Base-by-base conservation (phyloP, 768 basidiomycete species). In the Termitomyces sp. region DNA sequence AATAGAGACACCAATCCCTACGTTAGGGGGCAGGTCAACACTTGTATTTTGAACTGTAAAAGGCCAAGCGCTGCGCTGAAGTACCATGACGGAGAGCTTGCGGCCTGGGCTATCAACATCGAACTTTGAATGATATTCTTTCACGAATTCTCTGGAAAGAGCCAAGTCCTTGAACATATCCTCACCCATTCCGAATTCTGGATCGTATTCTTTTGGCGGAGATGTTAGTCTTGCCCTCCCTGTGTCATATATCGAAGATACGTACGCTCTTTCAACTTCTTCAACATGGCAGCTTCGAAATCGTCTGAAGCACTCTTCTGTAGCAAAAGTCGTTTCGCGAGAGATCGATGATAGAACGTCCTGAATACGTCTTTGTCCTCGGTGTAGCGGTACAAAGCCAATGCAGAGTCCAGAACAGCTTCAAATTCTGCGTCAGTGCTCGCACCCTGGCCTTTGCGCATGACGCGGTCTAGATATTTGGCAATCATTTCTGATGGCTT, bases 401-500 rank as follows among this genome's bases (percentile, higher is more conserved):
- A 75, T 4, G 82, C 88, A 8, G 74, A 78, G 57, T 91, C 84
- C 58, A 97, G 73, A 54, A 82, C 68, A 2, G 71, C 70, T 51
- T 85, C 80, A 70, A 90, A 94, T 33, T 80, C 81, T 14, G 68
- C 72, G 57, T 93, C 88, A 32, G 78, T 80, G 54, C 79, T 73
- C 10, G 80, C 77, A 35, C 86, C 85, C 69, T 96, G 93, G 0
- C 96, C 95, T 58, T 83, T 84, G 46, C 94, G 82, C 88, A 98
- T 89, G 22, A 87, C 82, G 49, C 78, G 80, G 71, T 98, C 95
- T 49, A 98, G 77, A 69, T 93, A 84, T 68, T 90, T 93, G 16
- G 97, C 97, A 54, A 95, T 88, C 83, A 94, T 86, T 71, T 96
- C 94, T 0, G 94, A 93, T 7, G 93, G 92, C 66, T 91, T 94